phyloP scores from a whole-genome alignment of 805 yeast species.

The Spathaspora arborariae region DNA sequence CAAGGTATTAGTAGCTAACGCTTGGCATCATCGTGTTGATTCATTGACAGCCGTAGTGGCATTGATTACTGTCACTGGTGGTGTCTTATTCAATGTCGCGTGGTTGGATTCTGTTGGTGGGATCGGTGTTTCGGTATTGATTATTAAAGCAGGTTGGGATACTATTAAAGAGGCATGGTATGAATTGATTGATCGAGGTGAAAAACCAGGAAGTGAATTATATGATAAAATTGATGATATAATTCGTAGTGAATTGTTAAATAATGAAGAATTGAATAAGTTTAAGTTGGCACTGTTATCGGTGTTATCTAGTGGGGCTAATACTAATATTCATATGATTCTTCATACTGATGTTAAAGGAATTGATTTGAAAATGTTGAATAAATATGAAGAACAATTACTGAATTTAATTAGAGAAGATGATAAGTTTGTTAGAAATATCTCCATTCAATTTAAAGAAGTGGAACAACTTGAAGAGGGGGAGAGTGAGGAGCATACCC shows the following conservation, averaged over 20 bases:
- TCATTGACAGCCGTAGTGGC: constrained; percentile 91
- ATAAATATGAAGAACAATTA: constrained; percentile 28
- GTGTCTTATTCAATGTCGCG: constrained; percentile 69
- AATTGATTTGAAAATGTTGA: constrained; percentile 26
- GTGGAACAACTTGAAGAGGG: constrained; percentile 3
- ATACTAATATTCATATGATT: constrained; percentile 37
- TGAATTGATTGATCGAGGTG: constrained; percentile 76
- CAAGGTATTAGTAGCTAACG: constrained; percentile 90
- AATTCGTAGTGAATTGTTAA: constrained; percentile 27
- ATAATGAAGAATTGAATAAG: constrained; percentile 21
- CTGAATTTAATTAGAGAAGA: constrained; percentile 31
- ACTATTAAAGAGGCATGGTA: constrained; percentile 67
- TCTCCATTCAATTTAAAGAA: constrained; percentile 32
- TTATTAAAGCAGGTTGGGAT: constrained; percentile 78
- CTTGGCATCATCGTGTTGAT: constrained; percentile 98
- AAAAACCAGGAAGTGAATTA: constrained; percentile 47
- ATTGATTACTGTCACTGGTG: constrained; percentile 79
- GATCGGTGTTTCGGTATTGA: constrained; percentile 72
- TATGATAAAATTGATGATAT: constrained; percentile 41
- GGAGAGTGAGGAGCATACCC: constrained; percentile 1
- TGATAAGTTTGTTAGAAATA: constrained; percentile 41
- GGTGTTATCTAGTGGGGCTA: constrained; percentile 57
- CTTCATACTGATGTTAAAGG: constrained; percentile 25
- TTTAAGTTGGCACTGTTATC: constrained; percentile 39
- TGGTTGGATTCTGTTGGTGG: constrained; percentile 96